Base-by-base conservation (phyloP, 805 yeast species). In the Cyberlindnera sargentensis region DNA sequence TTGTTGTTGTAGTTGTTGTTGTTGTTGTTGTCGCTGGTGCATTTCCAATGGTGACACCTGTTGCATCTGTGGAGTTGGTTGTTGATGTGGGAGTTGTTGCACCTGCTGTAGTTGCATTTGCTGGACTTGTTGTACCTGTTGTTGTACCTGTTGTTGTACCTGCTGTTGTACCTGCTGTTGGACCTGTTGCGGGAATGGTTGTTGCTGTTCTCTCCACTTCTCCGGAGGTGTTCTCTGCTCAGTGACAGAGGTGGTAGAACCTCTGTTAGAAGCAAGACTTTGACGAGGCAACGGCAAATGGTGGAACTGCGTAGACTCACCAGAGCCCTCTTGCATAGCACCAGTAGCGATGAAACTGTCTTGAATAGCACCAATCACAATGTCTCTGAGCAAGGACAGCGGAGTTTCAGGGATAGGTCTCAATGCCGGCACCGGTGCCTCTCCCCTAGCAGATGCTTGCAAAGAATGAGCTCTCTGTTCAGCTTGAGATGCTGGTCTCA, bases 361-460 rank as follows among this genome's bases (percentile, higher is more conserved):
- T 34, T 46, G 42, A 11, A 48, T 43, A 11, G 40, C 47, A 20
- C 36, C 34, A 45, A 48, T 63, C 23, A 64, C 52, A 25, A 64
- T 46, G 31, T 56, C 61, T 44, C 73, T 55, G 33, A 70, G 42
- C 9, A 61, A 34, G 5, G 44, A 44, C 20, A 56, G 44, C 6
- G 81, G 78, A 15, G 77, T 71, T 33, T 68, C 73, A 8, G 78
- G 73, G 5, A 78, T 72, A 5, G 65, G 66, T 50, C 72, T 62
- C 37, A 71, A 56, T 2, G 65, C 56, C 1, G 78, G 78, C n/a
- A 63, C 61, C 8, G 75, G 70, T 4, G 64, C 71, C 41, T 68
- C 70, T 9, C 69, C 70, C 34, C 63, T 63, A 1, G 73, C 60
- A 5, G 73, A 73, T 24, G 63, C 63, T n/a, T 64, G 61, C 43